Percentiles rank a stretch among this genome's conserved stretches.
Evolutionary conservation across 108 stramenopile genomes (phyloP).

Genomic region (Nannochloropsis granulata): DNA sequence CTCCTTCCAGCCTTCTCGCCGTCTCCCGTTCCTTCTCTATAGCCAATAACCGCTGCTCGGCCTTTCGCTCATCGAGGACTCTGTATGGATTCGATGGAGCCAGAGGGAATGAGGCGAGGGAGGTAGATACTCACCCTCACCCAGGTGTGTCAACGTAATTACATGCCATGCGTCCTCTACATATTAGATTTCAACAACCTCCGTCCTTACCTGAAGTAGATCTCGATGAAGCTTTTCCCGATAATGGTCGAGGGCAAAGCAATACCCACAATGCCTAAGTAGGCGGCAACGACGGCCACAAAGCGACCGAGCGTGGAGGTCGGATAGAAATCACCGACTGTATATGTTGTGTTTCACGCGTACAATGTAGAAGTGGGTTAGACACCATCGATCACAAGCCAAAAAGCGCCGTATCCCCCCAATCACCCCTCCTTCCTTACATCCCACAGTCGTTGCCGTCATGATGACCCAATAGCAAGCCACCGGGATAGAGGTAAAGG

Average conservation of each 20-base stretch:
- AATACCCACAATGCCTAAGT: slow-evolving; percentile 1
- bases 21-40: neutral
- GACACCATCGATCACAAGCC: too few relatives aligned
- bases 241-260: slow-evolving; percentile 10
- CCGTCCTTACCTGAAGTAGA: neutral
- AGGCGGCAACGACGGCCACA: neutral
- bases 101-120: too few relatives aligned
- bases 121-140: too few relatives aligned
- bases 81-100: too few relatives aligned
- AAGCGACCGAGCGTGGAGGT: slow-evolving; percentile 4
- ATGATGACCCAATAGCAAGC: slow-evolving; percentile 1
- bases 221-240: neutral
- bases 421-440: neutral
- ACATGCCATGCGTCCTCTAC: too few relatives aligned
- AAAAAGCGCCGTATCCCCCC: too few relatives aligned
- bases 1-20: neutral
- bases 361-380: too few relatives aligned
- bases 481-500: slow-evolving; percentile 1
- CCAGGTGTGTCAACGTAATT: too few relatives aligned
- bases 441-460: slow-evolving; percentile 11
- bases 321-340: slow-evolving; percentile 2
- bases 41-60: neutral
- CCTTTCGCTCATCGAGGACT: neutral
- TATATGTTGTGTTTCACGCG: too few relatives aligned
- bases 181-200: too few relatives aligned